Conservation (phyloP, 306 rosid species). For the Benincasa hispida region DNA sequence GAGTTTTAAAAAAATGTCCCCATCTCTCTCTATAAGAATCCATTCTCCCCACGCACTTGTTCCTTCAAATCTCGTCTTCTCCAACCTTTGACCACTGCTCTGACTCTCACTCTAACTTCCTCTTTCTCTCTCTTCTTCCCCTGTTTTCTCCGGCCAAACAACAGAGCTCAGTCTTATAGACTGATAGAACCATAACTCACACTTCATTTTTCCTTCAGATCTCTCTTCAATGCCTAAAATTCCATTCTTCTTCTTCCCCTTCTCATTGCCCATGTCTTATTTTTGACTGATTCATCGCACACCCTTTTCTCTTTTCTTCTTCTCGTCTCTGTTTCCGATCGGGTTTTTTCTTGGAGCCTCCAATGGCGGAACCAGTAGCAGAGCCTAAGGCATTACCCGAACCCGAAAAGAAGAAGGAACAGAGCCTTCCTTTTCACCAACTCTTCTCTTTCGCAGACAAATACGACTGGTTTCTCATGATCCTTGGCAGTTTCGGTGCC, state of each 20-base stretch:
- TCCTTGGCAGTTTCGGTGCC: conserved; percentile 77
- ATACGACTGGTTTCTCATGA: conserved; percentile 65
- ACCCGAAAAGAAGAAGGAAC: conserved; percentile 94
- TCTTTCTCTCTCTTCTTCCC: not conserved
- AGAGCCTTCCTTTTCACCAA: conserved; percentile 67
- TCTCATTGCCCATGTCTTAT: not conserved
- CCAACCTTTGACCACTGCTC: conserved; percentile 6
- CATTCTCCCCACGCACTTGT: not conserved
- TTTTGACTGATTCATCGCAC: not conserved
- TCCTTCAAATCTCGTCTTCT: conserved; percentile 5
- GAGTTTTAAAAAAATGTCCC: not conserved
- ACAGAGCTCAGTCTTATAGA: not conserved
- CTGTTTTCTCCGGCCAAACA: not conserved
- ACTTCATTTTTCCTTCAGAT: not conserved
- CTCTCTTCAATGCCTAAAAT: conserved; percentile 5
- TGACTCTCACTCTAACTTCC: not conserved
- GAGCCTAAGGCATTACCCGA: conserved; percentile 55
- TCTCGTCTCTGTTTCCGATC: not conserved
- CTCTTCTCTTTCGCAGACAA: conserved; percentile 91
- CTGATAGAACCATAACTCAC: not conserved
- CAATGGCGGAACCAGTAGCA: conserved; percentile 12
- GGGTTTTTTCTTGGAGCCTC: not conserved
- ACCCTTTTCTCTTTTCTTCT: not conserved
- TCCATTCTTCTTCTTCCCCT: not conserved
- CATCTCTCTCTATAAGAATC: conserved; percentile 8